A percentile compares a stretch with the other conserved stretches of the same genome.
These are phyloP conservation scores for Manihot esculenta DNA, from an alignment of 441 rosid species.

Conservation along the genomic window DNA sequence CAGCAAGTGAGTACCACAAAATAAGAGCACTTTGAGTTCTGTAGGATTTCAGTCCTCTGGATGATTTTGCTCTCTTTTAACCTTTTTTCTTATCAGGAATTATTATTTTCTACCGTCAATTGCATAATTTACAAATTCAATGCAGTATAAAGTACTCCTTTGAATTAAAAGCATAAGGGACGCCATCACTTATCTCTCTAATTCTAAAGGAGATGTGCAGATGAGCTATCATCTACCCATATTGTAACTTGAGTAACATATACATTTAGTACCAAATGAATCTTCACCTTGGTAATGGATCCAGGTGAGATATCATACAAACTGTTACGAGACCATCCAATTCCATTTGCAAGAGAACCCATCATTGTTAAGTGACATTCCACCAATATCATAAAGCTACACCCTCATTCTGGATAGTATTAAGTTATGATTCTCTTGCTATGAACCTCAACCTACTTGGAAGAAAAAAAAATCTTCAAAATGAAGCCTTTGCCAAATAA, in stretches of 20 bases:
- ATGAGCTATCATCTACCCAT: background rate
- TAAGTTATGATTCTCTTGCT: background rate
- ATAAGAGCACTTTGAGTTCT: background rate
- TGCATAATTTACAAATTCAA: background rate
- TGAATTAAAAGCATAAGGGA: background rate
- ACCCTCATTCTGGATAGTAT: background rate
- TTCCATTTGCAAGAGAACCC: background rate
- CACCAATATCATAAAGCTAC: conserved; percentile 5
- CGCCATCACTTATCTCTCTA: background rate
- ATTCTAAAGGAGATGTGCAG: background rate
- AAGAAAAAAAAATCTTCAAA: background rate
- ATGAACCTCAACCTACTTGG: background rate
- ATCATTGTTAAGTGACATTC: background rate
- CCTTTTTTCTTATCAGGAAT: background rate
- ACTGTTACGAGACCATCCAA: background rate
- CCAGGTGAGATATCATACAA: background rate
- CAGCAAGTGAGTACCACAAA: background rate
- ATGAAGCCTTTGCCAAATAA: background rate
- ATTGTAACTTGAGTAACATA: background rate
- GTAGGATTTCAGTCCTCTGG: background rate
- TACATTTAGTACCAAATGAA: background rate
- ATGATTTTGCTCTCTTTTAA: background rate
- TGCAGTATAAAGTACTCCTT: background rate
- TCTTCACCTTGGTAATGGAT: background rate
- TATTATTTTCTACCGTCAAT: background rate